phyloP scores from a whole-genome alignment of 2,329 filamentous ascomycete genomes.

The Colletotrichum salicis region DNA sequence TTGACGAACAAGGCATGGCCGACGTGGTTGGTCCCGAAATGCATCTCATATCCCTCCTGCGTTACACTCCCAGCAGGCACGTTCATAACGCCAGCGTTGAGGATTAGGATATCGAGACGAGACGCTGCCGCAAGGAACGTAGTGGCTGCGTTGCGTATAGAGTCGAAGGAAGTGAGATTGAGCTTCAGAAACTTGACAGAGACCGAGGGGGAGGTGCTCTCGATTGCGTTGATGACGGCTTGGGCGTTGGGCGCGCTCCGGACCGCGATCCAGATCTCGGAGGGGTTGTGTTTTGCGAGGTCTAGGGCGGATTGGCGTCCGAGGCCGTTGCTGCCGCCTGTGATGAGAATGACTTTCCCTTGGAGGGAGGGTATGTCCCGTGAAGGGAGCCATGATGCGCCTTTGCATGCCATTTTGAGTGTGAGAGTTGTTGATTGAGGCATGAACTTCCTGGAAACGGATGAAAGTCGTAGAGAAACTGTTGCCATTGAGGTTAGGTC shows the following conservation, averaged over 20 bases:
- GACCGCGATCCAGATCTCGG: constrained; percentile 64
- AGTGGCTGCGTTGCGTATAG: constrained; percentile 52
- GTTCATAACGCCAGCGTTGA: constrained; percentile 50
- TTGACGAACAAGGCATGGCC: constrained; percentile 46
- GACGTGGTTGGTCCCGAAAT: constrained; percentile 50
- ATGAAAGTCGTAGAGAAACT: too few species aligned
- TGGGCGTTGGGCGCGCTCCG: constrained; percentile 53
- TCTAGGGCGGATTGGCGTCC: constrained; percentile 8
- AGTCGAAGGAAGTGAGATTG: constrained; percentile 56
- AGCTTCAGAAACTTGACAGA: constrained; percentile 48
- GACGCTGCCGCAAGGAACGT: constrained; percentile 45
- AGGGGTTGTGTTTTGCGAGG: constrained; percentile 53
- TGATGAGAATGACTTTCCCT: constrained; percentile 62
- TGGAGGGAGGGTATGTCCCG: constrained; percentile 56
- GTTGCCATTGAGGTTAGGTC: too few species aligned
- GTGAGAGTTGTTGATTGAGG: too few species aligned
- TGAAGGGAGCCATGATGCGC: too few species aligned
- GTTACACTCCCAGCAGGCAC: constrained; percentile 37
- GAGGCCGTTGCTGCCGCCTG: constrained; percentile 52
- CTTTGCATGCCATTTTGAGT: too few species aligned
- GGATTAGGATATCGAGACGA: constrained; percentile 53
- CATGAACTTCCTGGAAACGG: too few species aligned
- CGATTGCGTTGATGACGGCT: constrained; percentile 49
- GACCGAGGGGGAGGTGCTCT: constrained; percentile 32
- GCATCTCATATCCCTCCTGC: constrained; percentile 46